Evolutionary conservation across 1,284 basidiomycete genomes (phyloP), one percentile per base, ranked within the genome.

Genomic region (Tilletia walkeri): DNA sequence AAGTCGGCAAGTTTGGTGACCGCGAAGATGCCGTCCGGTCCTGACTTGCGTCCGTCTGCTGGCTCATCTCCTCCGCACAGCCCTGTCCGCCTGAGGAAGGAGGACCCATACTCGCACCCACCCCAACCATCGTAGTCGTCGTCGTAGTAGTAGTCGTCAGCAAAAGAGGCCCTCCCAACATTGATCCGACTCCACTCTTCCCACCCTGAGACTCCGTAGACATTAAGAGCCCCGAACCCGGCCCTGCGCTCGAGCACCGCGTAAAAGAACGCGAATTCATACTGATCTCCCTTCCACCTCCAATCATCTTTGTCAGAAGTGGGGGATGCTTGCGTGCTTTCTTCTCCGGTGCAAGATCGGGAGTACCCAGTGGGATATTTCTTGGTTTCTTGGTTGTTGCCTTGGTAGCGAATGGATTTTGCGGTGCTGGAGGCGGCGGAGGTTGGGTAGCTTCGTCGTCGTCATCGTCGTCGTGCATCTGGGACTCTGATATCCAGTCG

Each of bases 301-400:
- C 54, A 24, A 56, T 56, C 54, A 56, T 63, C 34, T 39, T 34
- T 14, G 7, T 41, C 16, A 63, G 59, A 14, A 38, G 59, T 3
- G 18, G 12, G 36, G 18, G 59, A 39, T 24, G 34, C 38, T 41
- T 18, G 12, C 18, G n/a, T 3, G 30, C 38, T 24, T 56, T 56
- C 54, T 56, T 56, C 54, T 56, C 54, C 10, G 54, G 54, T 5
- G 54, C 54, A 14, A 56, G 54, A 56, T 56, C 54, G 5, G 54
- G 54, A 30, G 54, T 56, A 14, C 54, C 54, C 14, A 56, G 54
- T 14, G 54, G 24, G 20, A 56, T 56, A 20, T 56, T 56, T 34
- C 54, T 4, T 5, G 20, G 20, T 14, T 56, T 34, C 20, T 56
- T 34, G 54, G 54, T 34, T 56, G 54, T 56, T 56, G 20, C 54